phyloP scores from a whole-genome alignment of 345 rosid species.

The Boechera retrofracta region DNA sequence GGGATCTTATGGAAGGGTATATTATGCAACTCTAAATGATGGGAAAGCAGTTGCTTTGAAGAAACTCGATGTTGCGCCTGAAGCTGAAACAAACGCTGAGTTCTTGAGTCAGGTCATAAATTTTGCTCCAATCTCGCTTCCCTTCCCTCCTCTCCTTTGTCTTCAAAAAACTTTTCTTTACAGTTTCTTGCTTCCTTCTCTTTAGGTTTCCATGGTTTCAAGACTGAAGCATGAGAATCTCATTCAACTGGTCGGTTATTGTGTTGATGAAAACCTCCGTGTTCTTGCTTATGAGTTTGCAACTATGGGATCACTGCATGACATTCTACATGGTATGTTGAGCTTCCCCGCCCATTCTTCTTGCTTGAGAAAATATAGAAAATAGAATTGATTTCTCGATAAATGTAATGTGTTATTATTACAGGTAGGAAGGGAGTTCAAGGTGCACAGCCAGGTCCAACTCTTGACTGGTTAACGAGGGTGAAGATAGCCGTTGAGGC shows the following conservation, averaged over 20 bases:
- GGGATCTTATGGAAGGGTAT: conserved; percentile 92
- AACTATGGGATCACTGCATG: conserved; percentile 93
- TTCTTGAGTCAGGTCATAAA: conserved; percentile 72
- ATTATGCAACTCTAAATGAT: conserved; percentile 66
- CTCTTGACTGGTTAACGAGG: conserved; percentile 93
- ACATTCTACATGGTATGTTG: conserved; percentile 72
- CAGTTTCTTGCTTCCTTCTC: conserved; percentile 21
- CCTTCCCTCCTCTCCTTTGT: neutral
- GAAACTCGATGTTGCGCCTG: conserved; percentile 84
- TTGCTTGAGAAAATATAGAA: neutral
- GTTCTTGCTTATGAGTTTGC: conserved; percentile 90
- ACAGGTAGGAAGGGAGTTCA: conserved; percentile 99
- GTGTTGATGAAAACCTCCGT: conserved; percentile 79
- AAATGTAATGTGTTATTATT: conserved; percentile 2
- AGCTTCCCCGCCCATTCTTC: neutral
- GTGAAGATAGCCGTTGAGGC: conserved; percentile 96
- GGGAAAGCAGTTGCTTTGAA: conserved; percentile 81
- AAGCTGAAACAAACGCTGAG: conserved; percentile 71
- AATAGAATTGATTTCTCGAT: neutral
- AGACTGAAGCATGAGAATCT: conserved; percentile 79
- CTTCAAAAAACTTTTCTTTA: conserved; percentile 11
- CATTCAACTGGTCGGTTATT: conserved; percentile 77
- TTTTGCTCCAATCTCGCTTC: neutral
- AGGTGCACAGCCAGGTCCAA: conserved; percentile 99
- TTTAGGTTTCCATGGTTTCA: conserved; percentile 77